phyloP scores from a whole-genome alignment of 2,329 filamentous ascomycete species.

The Fusarium subtropicale region DNA sequence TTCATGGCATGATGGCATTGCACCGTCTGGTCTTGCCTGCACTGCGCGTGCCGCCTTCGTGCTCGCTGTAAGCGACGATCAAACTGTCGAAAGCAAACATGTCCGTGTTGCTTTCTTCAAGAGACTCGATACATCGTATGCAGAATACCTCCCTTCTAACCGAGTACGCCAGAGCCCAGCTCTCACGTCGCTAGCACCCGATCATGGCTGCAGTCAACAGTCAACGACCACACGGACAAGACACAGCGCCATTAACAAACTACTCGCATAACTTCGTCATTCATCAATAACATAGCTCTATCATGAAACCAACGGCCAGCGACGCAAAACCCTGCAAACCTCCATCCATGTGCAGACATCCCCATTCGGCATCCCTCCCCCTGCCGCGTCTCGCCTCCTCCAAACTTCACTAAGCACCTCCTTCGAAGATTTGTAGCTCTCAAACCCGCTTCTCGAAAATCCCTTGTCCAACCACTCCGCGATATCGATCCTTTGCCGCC shows the following conservation, averaged over 20 bases:
- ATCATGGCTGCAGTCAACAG: background rate
- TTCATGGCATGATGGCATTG: background rate
- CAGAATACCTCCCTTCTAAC: background rate
- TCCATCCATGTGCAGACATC: slow-evolving; percentile 43
- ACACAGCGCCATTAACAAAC: background rate
- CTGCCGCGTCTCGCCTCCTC: slow-evolving; percentile 37
- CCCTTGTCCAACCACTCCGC: slow-evolving; percentile 40
- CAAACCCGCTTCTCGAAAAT: slow-evolving; percentile 35
- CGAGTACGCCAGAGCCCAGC: background rate
- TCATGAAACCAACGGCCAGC: slow-evolving; percentile 37
- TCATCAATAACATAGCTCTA: accelerated
- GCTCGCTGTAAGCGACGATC: background rate
- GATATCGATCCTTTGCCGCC: slow-evolving; percentile 30
- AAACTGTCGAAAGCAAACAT: too few relatives aligned
- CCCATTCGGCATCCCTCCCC: slow-evolving; percentile 7
- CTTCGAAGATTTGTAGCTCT: slow-evolving; percentile 34
- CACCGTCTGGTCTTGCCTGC: accelerated
- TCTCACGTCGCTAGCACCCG: background rate
- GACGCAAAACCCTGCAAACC: slow-evolving; percentile 37
- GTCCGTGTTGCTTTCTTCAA: background rate
- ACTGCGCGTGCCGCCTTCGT: background rate
- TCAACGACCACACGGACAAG: background rate
- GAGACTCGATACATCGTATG: background rate
- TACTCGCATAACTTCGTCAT: background rate
- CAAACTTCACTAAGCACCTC: slow-evolving; percentile 39